Evolutionary conservation across 345 rosid species (phyloP).

Genomic region (Geranium brycei): DNA sequence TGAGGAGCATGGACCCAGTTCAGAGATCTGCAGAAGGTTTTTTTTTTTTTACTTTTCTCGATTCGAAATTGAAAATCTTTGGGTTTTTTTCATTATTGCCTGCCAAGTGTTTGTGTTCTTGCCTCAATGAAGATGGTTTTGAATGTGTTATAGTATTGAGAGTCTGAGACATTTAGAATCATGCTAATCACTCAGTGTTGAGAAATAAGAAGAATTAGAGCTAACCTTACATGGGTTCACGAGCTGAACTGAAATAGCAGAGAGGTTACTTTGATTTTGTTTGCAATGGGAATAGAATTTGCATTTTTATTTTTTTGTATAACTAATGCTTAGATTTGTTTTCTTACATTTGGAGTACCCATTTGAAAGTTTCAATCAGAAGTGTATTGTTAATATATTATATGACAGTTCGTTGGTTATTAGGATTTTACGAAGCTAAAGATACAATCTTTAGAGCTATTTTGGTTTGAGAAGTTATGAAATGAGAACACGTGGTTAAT

Average conservation of each 20-base stretch:
- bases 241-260: neutral
- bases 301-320: too few species aligned
- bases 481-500: neutral
- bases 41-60: neutral
- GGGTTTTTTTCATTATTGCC: neutral
- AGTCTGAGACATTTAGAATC: too few species aligned
- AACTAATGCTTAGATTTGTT: neutral
- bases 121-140: neutral
- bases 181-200: too few species aligned
- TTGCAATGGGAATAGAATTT: too few species aligned
- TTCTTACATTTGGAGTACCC: neutral
- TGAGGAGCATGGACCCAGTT: slow-evolving; percentile 11
- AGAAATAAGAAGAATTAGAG: too few species aligned
- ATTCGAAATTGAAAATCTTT: neutral
- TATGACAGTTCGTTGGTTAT: too few species aligned
- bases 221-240: neutral
- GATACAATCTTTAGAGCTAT: neutral
- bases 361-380: too few species aligned
- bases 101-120: neutral
- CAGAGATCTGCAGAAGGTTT: slow-evolving; percentile 2
- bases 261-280: neutral
- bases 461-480: neutral
- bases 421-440: too few species aligned
- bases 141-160: neutral
- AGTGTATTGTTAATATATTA: too few species aligned